A percentile compares a stretch with the other conserved stretches of the same genome.
Conservation (phyloP, 805 yeast genomes). For the Sugiyamaella valdiviana region DNA sequence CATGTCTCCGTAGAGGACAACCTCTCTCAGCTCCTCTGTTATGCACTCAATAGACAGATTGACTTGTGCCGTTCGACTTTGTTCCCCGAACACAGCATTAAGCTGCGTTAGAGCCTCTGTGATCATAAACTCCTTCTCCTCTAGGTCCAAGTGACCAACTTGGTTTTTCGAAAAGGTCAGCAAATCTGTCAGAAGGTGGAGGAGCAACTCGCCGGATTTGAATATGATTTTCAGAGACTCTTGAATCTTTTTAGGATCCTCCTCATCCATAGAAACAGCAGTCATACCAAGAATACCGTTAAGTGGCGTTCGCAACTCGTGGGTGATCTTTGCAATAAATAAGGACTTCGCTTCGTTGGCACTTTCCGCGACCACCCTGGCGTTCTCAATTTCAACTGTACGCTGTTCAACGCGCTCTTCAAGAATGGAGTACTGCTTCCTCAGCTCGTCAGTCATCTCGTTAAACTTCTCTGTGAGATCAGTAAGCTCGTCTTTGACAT, state of each 20-base stretch:
- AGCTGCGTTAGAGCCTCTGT: conserved; percentile 80
- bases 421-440: conserved; percentile 70
- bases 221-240: conserved; percentile 75
- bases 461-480: conserved; percentile 84
- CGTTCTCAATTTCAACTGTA: conserved; percentile 80
- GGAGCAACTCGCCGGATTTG: conserved; percentile 81
- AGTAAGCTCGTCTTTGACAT: conserved; percentile 66
- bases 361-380: conserved; percentile 82
- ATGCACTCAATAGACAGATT: conserved; percentile 47
- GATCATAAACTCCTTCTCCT: conserved; percentile 72
- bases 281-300: conserved; percentile 97
- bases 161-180: conserved; percentile 91
- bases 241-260: conserved; percentile 58
- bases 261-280: conserved; percentile 84
- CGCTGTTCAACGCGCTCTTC: conserved; percentile 85
- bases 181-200: conserved; percentile 85
- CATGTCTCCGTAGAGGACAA: conserved; percentile 79
- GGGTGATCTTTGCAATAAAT: conserved; percentile 86
- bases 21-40: conserved; percentile 30
- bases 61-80: conserved; percentile 57
- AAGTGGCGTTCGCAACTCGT: conserved; percentile 89
- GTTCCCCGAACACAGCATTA: conserved; percentile 67
- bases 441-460: conserved; percentile 82
- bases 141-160: conserved; percentile 72
- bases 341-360: conserved; percentile 97